A percentile compares a stretch with the other conserved stretches of the same genome.
phyloP scores from a whole-genome alignment of 2,329 filamentous ascomycete species.

The Curvularia eragrostidis region DNA sequence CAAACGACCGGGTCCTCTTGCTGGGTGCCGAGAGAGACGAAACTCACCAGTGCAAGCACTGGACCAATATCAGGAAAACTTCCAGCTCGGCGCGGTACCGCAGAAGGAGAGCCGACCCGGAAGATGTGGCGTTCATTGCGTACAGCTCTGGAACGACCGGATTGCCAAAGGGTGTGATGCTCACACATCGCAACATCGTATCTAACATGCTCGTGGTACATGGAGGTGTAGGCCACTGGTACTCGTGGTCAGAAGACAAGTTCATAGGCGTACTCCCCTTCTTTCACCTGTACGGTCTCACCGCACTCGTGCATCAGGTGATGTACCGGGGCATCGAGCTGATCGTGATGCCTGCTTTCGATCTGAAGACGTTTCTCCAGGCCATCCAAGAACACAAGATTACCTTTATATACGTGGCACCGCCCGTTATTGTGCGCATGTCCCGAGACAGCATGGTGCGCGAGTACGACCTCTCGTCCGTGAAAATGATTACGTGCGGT shows the following conservation, averaged over 20 bases:
- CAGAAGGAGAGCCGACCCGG: constrained; percentile 64
- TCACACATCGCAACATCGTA: constrained; percentile 54
- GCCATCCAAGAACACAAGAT: constrained; percentile 76
- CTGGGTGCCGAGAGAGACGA: constrained; percentile 72
- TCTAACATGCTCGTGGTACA: constrained; percentile 81
- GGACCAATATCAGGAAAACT: constrained; percentile 70
- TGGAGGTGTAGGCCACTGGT: constrained; percentile 85
- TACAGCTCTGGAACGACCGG: constrained; percentile 53
- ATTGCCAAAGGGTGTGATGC: constrained; percentile 55
- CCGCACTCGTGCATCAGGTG: constrained; percentile 71
- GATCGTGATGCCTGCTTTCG: constrained; percentile 78
- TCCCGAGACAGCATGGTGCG: constrained; percentile 77
- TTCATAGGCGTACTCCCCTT: constrained; percentile 83
- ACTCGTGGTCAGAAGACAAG: constrained; percentile 65
- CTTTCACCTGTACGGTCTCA: constrained; percentile 89
- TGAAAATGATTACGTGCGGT: constrained; percentile 85
- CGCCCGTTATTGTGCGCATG: constrained; percentile 79
- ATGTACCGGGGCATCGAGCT: constrained; percentile 71
- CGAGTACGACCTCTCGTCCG: constrained; percentile 77
- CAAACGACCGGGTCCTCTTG: constrained; percentile 73
- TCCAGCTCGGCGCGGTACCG: constrained; percentile 65
- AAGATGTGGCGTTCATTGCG: constrained; percentile 82
- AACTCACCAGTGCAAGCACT: constrained; percentile 69
- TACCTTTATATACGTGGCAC: constrained; percentile 81
- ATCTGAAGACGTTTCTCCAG: constrained; percentile 76